Percentiles rank a stretch among this genome's conserved stretches.
phyloP scores from a whole-genome alignment of 176 grass and related monocot species.

The Cenchrus purpureus region DNA sequence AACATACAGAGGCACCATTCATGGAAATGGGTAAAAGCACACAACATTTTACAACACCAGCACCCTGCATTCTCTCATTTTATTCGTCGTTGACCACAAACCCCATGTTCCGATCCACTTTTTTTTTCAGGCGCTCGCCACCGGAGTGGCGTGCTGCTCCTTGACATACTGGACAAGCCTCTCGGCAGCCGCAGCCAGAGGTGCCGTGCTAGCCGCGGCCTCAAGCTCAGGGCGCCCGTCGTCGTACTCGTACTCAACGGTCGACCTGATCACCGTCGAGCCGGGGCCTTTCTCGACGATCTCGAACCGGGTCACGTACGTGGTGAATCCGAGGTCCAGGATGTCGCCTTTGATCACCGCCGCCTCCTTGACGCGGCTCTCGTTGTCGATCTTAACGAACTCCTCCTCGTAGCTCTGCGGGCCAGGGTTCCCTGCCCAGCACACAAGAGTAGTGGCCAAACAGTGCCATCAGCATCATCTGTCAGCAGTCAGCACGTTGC shows the following conservation, averaged over 20 bases:
- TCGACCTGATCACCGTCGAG: constrained; percentile 35
- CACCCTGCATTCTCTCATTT: neutral
- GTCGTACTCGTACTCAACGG: constrained; percentile 39
- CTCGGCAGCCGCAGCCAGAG: constrained; percentile 36
- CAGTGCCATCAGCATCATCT: too few relatives aligned
- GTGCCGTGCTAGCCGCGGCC: constrained; percentile 12
- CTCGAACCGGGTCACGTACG: constrained; percentile 35
- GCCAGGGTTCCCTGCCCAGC: constrained; percentile 21
- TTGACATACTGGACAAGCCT: constrained; percentile 36
- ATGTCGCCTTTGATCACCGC: constrained; percentile 17
- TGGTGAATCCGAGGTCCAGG: constrained; percentile 39
- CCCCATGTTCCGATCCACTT: too few relatives aligned
- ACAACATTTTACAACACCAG: neutral
- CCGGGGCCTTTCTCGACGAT: constrained; percentile 21
- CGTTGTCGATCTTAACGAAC: constrained; percentile 38
- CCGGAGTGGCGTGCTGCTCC: constrained; percentile 1
- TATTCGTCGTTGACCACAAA: neutral
- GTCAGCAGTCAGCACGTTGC: too few relatives aligned
- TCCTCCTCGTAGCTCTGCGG: constrained; percentile 21
- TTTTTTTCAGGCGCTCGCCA: neutral
- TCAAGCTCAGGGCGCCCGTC: constrained; percentile 27
- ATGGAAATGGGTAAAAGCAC: neutral
- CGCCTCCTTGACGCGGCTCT: constrained; percentile 42
- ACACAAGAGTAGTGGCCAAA: neutral
- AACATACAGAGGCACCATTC: neutral